Percentiles rank a stretch among this genome's conserved stretches.
phyloP scores from a whole-genome alignment of 2,329 filamentous ascomycete genomes.

The Scedosporium boydii region DNA sequence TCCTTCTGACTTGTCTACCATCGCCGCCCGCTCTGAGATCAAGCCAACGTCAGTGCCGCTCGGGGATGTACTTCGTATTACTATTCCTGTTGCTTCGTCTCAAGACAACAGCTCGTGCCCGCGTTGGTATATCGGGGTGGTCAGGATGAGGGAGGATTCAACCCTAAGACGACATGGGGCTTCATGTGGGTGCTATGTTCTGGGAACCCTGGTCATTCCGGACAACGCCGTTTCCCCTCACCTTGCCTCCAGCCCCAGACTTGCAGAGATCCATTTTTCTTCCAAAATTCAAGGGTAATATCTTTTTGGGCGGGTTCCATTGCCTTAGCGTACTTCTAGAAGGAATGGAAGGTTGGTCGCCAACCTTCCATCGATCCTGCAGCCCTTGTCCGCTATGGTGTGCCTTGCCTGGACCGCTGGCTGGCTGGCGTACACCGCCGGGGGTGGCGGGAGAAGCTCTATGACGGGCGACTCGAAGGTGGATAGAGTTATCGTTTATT shows the following conservation, averaged over 20 bases:
- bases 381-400: neutral
- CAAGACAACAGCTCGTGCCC: neutral
- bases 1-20: neutral
- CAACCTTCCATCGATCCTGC: neutral
- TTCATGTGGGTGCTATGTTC: neutral
- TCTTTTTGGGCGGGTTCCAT: neutral
- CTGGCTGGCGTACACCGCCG: too few relatives aligned
- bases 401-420: neutral
- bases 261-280: neutral
- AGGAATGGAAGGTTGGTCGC: neutral
- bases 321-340: neutral
- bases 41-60: neutral
- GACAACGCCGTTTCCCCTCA: slow-evolving; percentile 1
- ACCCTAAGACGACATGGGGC: neutral
- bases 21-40: neutral
- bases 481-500: neutral
- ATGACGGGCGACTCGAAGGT: neutral
- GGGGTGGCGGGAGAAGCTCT: neutral
- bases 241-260: neutral
- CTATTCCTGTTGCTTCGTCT: too few relatives aligned
- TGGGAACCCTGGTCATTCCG: neutral
- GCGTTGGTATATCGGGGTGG: neutral
- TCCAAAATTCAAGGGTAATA: neutral
- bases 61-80: neutral
- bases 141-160: neutral